Evolutionary conservation across 192 early-diverging fungal genomes (phyloP), one percentile per base, ranked within the genome.

Genomic region (Bifiguratus adelaidae): DNA sequence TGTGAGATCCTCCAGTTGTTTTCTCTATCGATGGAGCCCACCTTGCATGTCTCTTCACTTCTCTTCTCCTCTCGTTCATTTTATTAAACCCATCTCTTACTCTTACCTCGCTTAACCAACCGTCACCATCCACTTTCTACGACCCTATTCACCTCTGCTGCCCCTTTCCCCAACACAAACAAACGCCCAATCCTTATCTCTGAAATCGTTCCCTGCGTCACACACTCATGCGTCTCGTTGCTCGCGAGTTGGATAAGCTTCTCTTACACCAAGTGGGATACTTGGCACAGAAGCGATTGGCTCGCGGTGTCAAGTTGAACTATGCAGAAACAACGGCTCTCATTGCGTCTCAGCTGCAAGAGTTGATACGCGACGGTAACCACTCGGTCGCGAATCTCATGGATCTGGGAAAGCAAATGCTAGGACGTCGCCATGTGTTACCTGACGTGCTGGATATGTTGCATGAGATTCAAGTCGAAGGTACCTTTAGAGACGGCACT

Each of bases 191-290:
- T n/a, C n/a, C n/a, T n/a, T n/a, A n/a, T n/a, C n/a, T n/a, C n/a
- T n/a, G n/a, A n/a, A n/a, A n/a, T n/a, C n/a, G n/a, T n/a, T n/a
- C n/a, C n/a, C n/a, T n/a, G n/a, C 37, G 37, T 21, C 7, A 38
- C 22, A 7, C 15, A 54, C 36, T 16, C 12, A 88, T 88, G 85
- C 77, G 73, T 52, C 71, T 97, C 18, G 68, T 92, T 26, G 90
- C 94, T 16, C 83, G 89, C 33, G 92, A 98, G 57, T 52, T 93
- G 7, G 95, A 98, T 78, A 95, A 95, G 57, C 78, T 98, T n/a
- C 27, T 82, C 9, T 77, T 98, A 7, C 71, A 80, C 52, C 89
- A 95, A 62, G 87, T 86, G 23, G 95, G 92, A 20, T 67, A 47
- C 41, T 64, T 98, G 26, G 95, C 95, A 11, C 95, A 98, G 54